Evolutionary conservation across 2,329 filamentous ascomycete species (phyloP).

Genomic region (Fusarium proliferatum): DNA sequence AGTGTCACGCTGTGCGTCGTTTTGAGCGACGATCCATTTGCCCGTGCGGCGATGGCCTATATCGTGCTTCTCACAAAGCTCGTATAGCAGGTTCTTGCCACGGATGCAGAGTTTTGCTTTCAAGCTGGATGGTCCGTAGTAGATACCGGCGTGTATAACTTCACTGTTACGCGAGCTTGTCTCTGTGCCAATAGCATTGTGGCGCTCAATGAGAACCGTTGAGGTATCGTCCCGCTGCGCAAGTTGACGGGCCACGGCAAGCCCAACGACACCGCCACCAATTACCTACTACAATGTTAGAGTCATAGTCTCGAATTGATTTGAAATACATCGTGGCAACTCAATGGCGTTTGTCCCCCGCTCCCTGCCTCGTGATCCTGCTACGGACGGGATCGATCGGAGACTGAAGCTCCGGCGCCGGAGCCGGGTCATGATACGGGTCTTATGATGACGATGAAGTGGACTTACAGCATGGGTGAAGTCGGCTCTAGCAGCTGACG

Average conservation of each 20-base stretch:
- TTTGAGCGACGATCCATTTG: constrained; percentile 97
- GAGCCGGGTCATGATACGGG: constrained; percentile 15
- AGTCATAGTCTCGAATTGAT: not conserved
- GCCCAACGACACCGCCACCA: constrained; percentile 76
- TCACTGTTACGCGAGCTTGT: constrained; percentile 93
- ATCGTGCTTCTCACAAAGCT: constrained; percentile 72
- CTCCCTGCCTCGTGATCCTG: constrained; percentile 8
- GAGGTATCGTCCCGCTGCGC: constrained; percentile 70
- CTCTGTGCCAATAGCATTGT: constrained; percentile 81
- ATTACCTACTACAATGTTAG: constrained; percentile 57
- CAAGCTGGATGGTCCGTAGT: constrained; percentile 80
- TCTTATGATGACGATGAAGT: constrained; percentile 2
- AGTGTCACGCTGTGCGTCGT: constrained; percentile 73
- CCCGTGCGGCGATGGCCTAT: constrained; percentile 81
- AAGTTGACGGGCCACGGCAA: constrained; percentile 81
- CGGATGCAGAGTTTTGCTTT: constrained; percentile 87
- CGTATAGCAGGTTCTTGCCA: constrained; percentile 82
- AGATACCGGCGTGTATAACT: constrained; percentile 95
- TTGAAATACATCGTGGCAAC: not conserved
- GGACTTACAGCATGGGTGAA: constrained; percentile 59
- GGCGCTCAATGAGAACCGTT: constrained; percentile 84
- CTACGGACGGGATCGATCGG: constrained; percentile 7
- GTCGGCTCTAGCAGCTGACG: constrained; percentile 50
- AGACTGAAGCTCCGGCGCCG: constrained; percentile 12
- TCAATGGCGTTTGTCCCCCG: not conserved